Evolutionary conservation across 2,329 filamentous ascomycete species (phyloP).

Genomic region (Nectriaceae sp.): DNA sequence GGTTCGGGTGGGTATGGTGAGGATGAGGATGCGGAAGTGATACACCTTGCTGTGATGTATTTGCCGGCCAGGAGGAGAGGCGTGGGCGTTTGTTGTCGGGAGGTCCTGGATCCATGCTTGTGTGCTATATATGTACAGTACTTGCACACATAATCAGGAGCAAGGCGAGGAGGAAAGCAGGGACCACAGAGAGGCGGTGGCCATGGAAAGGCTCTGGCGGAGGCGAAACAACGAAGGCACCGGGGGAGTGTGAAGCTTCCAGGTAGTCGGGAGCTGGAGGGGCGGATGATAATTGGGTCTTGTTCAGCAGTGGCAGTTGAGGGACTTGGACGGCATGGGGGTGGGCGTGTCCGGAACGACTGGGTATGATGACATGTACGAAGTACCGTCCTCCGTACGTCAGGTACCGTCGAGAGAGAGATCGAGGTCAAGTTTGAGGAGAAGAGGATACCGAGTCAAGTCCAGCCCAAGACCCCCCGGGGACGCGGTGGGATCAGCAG

Average conservation of each 20-base stretch:
- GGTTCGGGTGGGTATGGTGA: conserved; percentile 29
- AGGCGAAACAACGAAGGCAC: conserved; percentile 27
- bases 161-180: conserved; percentile 36
- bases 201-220: conserved; percentile 32
- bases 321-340: conserved; percentile 31
- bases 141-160: conserved; percentile 39
- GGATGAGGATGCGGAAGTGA: conserved; percentile 42
- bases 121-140: conserved; percentile 38
- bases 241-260: conserved; percentile 32
- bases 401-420: conserved; percentile 10
- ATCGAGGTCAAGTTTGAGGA: conserved; percentile 21
- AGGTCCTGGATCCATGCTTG: conserved; percentile 62
- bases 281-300: conserved; percentile 33
- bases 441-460: conserved; percentile 20
- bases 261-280: conserved; percentile 30
- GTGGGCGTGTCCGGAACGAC: conserved; percentile 33
- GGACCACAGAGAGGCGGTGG: conserved; percentile 40
- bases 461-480: conserved; percentile 25
- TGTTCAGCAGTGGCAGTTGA: conserved; percentile 30
- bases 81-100: conserved; percentile 62
- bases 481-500: conserved; percentile 32
- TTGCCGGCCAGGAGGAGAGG: conserved; percentile 51
- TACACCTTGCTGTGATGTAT: conserved; percentile 49
- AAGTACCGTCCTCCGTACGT: conserved; percentile 23
- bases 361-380: conserved; percentile 32